Conservation (phyloP, 2,329 filamentous ascomycete genomes). For the Diaporthe capsici region DNA sequence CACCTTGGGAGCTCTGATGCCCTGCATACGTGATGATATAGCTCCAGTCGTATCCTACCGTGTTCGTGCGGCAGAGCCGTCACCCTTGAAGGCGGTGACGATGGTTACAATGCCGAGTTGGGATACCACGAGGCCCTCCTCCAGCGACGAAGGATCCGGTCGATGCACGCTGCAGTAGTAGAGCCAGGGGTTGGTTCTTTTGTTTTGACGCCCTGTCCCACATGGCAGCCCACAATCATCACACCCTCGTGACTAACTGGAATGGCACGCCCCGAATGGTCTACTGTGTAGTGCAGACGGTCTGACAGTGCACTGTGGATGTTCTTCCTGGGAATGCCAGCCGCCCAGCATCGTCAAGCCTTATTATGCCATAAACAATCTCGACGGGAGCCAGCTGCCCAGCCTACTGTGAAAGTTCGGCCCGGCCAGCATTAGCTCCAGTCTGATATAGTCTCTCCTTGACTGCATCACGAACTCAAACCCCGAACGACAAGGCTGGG, state of each 20-base stretch:
- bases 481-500: not conserved
- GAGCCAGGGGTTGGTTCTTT: slow-evolving; percentile 6
- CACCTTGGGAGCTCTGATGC: slow-evolving; percentile 16
- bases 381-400: slow-evolving; percentile 4
- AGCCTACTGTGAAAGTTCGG: not conserved
- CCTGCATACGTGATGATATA: slow-evolving; percentile 18
- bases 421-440: not conserved
- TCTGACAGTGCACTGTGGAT: not conserved
- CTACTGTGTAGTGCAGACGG: not conserved
- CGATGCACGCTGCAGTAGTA: not conserved
- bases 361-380: slow-evolving; percentile 12
- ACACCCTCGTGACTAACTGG: not conserved
- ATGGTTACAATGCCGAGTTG: not conserved
- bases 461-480: slow-evolving; percentile 6
- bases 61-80: not conserved
- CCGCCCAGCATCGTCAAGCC: slow-evolving; percentile 23
- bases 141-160: not conserved
- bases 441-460: slow-evolving; percentile 8
- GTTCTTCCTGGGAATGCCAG: not conserved
- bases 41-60: slow-evolving; percentile 11
- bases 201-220: slow-evolving; percentile 23
- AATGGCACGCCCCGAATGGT: not conserved
- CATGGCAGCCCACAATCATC: slow-evolving; percentile 12
- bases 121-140: not conserved
- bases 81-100: slow-evolving; percentile 1